Evolutionary conservation across 257 asterid genomes (phyloP), one percentile per base, ranked within the genome.

Genomic region (Salvia splendens): DNA sequence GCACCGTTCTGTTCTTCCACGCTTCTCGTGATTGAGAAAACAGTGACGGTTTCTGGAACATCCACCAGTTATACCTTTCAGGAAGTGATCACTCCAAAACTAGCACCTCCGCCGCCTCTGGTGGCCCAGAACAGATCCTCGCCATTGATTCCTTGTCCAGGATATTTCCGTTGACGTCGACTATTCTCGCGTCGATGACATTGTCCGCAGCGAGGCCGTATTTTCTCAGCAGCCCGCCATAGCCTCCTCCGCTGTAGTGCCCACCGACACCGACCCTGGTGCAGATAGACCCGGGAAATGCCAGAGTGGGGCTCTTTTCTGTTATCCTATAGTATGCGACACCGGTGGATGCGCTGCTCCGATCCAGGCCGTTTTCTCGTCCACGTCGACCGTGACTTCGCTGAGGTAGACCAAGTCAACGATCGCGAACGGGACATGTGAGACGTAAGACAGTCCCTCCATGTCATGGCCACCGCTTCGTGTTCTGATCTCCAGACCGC

Each of bases 391-490:
- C 0, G 12, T 12, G 2, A 81, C 7, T 10, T 30, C 7, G 4
- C 58, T 57, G 3, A 78, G 33, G 8, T 77, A 77, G 38, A 58
- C 11, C 76, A 81, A 15, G 59, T 81, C 82, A 1, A 81, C 10
- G 67, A 78, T 14, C 5, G 64, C 52, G 15, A 81, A 81, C 0
- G 80, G 77, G 32, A 63, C n/a, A 1, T 28, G 41, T 3, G 86
- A 72, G 2, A 50, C 58, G 20, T 45, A 81, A 7, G 85, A 80
- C 1, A 77, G 76, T 5, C 78, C 84, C 53, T 75, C 84, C 8
- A 57, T 58, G 68, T 79, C 84, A 8, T 79, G 84, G 47, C 84
- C 84, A 2, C 82, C 82, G 5, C 85, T 67, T 17, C 80, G 66
- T 1, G 38, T 64, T 64, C 80, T 63, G 9, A 70, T 64, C 20